phyloP scores from a whole-genome alignment of 2,329 filamentous ascomycete genomes.

The Aspergillus pseudoterreus region DNA sequence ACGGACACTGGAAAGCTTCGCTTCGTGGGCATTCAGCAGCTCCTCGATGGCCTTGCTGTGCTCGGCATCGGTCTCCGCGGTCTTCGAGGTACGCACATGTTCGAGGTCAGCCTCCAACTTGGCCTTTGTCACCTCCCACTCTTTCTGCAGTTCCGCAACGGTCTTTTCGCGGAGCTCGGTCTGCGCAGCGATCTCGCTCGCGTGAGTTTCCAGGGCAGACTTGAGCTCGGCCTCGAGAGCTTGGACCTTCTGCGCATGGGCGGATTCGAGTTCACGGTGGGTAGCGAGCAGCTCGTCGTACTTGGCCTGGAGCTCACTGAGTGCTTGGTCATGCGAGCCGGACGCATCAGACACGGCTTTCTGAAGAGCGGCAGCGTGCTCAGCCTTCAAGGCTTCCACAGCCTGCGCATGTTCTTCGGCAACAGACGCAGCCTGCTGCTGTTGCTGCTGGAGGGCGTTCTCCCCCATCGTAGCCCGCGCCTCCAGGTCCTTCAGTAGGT shows the following conservation, averaged over 20 bases:
- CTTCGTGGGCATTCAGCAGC: slow-evolving; percentile 37
- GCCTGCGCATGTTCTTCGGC: slow-evolving; percentile 33
- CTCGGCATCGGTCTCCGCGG: slow-evolving; percentile 34
- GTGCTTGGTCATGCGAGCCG: slow-evolving; percentile 25
- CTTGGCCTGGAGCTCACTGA: slow-evolving; percentile 32
- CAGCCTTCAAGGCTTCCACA: slow-evolving; percentile 31
- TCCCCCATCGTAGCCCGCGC: slow-evolving; percentile 32
- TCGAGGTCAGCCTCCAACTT: slow-evolving; percentile 39
- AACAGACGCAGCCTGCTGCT: slow-evolving; percentile 21
- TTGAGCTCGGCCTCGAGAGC: slow-evolving; percentile 23
- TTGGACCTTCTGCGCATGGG: slow-evolving; percentile 29
- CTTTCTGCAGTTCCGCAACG: slow-evolving; percentile 26
- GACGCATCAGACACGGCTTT: slow-evolving; percentile 27
- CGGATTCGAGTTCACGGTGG: slow-evolving; percentile 26
- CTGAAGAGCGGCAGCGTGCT: slow-evolving; percentile 34
- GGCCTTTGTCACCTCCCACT: slow-evolving; percentile 30
- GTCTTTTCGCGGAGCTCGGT: slow-evolving; percentile 16
- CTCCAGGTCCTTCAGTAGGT: slow-evolving; percentile 29
- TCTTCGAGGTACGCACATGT: slow-evolving; percentile 29
- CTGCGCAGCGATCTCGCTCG: slow-evolving; percentile 27
- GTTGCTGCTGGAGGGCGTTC: slow-evolving; percentile 33
- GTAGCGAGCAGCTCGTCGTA: slow-evolving; percentile 29
- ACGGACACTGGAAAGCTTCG: slow-evolving; percentile 35
- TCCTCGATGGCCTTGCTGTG: slow-evolving; percentile 40
- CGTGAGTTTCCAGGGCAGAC: slow-evolving; percentile 19